Evolutionary conservation across 2,329 filamentous ascomycete genomes (phyloP).

Genomic region (Exophiala mesophila): DNA sequence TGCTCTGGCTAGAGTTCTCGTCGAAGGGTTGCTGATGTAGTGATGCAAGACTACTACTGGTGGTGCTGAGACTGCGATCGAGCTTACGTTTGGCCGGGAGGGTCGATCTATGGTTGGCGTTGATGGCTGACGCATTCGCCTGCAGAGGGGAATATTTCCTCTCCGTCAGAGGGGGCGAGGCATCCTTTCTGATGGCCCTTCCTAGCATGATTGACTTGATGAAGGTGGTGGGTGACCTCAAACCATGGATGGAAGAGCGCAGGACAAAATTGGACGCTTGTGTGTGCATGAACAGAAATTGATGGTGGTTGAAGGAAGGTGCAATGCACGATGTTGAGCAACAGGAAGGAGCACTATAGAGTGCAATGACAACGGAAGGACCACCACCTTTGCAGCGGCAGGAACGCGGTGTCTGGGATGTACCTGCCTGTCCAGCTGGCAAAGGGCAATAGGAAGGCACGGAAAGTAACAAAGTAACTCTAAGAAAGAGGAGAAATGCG

Average conservation of each 20-base stretch:
- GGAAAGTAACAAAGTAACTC: no score
- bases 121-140: conserved; percentile 16
- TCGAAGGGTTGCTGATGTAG: conserved; percentile 57
- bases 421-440: no score
- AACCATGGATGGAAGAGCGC: conserved; percentile 15
- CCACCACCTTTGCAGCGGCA: no score
- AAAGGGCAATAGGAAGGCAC: no score
- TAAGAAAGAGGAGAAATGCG: no score
- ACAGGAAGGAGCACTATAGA: no score
- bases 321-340: no score
- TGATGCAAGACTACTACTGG: conserved; percentile 35
- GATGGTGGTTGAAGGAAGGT: not conserved
- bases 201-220: conserved; percentile 22
- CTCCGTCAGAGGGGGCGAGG: conserved; percentile 14
- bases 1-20: conserved; percentile 82
- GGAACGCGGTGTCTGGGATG: no score
- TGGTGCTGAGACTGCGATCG: conserved; percentile 24
- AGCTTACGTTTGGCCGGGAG: conserved; percentile 23
- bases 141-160: conserved; percentile 20
- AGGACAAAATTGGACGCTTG: conserved; percentile 6
- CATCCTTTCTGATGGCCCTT: conserved; percentile 17
- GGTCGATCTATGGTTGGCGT: conserved; percentile 4
- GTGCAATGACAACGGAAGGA: no score
- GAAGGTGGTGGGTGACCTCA: conserved; percentile 21
- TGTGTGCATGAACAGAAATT: conserved; percentile 15